Conservation (phyloP, 2,329 filamentous ascomycete species). For the Diplodia mutila region DNA sequence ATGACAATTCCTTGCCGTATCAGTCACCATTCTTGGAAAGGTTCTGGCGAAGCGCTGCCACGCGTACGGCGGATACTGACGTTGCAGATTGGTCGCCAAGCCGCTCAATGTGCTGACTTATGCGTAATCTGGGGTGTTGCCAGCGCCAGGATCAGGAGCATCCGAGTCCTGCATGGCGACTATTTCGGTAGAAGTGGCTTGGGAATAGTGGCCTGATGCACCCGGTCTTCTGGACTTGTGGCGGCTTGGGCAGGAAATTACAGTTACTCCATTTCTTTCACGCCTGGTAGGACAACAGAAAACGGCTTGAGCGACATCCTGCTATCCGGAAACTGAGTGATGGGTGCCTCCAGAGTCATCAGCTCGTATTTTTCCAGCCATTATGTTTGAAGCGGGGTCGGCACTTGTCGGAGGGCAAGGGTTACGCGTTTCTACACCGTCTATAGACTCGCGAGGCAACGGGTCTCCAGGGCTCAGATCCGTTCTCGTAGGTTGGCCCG, state of each 20-base stretch:
- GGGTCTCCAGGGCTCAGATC: not conserved
- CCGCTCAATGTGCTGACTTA: too few relatives aligned
- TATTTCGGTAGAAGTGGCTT: conserved; percentile 3
- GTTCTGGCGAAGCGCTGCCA: not conserved
- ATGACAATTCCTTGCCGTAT: not conserved
- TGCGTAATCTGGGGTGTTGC: conserved; percentile 1
- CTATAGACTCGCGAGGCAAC: not conserved
- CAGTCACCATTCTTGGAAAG: not conserved
- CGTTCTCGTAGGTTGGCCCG: not conserved
- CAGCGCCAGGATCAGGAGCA: not conserved
- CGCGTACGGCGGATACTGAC: not conserved
- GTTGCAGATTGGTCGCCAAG: not conserved
- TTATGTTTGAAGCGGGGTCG: not conserved
- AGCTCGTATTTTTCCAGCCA: not conserved
- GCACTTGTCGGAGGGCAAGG: not conserved
- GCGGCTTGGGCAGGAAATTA: not conserved
- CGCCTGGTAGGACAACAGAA: not conserved
- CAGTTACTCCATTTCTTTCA: not conserved
- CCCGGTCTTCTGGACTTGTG: not conserved
- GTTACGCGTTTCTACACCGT: not conserved
- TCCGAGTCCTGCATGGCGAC: conserved; percentile 6
- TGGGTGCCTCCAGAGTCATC: not conserved
- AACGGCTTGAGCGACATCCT: not conserved
- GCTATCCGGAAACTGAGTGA: not conserved
- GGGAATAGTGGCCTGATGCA: not conserved